Evolutionary conservation across 2,329 filamentous ascomycete genomes (phyloP), one percentile per base, ranked within the genome.

Genomic region (Xylariaceae sp.): DNA sequence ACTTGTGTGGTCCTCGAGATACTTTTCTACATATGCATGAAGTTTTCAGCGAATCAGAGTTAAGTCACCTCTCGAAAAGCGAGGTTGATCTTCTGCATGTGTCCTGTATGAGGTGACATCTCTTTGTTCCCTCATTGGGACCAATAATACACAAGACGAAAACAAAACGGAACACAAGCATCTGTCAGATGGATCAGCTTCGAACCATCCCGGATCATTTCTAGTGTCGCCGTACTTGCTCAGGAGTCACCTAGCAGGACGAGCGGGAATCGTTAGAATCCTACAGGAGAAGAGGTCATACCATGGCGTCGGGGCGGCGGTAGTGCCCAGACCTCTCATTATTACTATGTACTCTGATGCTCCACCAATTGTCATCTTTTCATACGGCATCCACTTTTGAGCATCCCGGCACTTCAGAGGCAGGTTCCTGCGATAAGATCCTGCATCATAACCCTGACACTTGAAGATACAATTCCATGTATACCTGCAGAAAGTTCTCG

Each of bases 141-240:
- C 51, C 48, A 40, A 52, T 53, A 45, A 24, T 28, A 31, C 53
- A 53, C 39, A 19, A 33, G 17, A 60, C 57, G 57, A 60, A 60
- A 60, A 60, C 53, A 60, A 60, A 60, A 60, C 57, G 57, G 57
- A 60, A 56, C 21, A 55, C 16, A n/a, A n/a, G n/a, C n/a, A n/a
- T n/a, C n/a, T 45, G 53, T 50, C 48, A 56, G 53, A 56, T 50
- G 24, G 37, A 40, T 51, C 56, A 56, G 31, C 23, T 44, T 36
- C 29, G 8, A 36, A 51, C 40, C 23, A 40, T 48, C 26, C 52
- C 47, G 53, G 24, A 34, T 39, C 12, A 23, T 34, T 23, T 58
- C 36, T 52, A 56, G 56, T 48, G 36, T 43, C 31, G 24, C 24
- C 31, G 36, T 52, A 39, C 51, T 17, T 45, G 45, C 50, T 34